Percentiles rank a stretch among this genome's conserved stretches.
Conservation (phyloP, 768 basidiomycete species). For the Tylopilus subfusipes region DNA sequence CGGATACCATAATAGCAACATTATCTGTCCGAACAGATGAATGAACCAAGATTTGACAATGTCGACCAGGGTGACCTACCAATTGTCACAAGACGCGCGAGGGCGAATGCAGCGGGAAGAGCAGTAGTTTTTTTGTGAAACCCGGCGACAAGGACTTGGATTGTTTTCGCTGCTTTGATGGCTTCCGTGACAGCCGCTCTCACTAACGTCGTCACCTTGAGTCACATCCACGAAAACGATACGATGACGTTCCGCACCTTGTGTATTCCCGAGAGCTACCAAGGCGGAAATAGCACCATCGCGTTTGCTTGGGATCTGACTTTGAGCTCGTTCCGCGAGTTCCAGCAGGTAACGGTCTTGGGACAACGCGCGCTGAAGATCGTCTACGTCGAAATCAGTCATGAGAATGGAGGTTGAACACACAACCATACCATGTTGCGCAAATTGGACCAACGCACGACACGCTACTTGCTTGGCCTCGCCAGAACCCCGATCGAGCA, state of each 20-base stretch:
- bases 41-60: background rate
- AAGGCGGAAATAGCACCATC: conserved; percentile 19
- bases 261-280: conserved; percentile 11
- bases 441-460: conserved; percentile 14
- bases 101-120: conserved; percentile 17
- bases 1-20: conserved; percentile 9
- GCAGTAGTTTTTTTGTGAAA: conserved; percentile 16
- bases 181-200: conserved; percentile 8
- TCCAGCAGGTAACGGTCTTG: conserved; percentile 4
- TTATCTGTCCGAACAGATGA: conserved; percentile 11
- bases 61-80: conserved; percentile 12
- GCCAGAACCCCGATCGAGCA: conserved; percentile 20
- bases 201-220: background rate
- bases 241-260: background rate
- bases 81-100: conserved; percentile 16
- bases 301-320: conserved; percentile 3
- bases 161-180: conserved; percentile 14
- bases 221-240: background rate
- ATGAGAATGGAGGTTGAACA: background rate
- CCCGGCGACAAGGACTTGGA: conserved; percentile 15
- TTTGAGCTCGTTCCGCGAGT: conserved; percentile 17
- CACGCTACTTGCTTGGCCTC: conserved; percentile 16
- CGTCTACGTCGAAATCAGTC: conserved; percentile 4
- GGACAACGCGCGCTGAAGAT: conserved; percentile 6
- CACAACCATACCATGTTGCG: conserved; percentile 13